These are phyloP conservation scores for Sporothrix euskadiensis DNA, from an alignment of 2,329 filamentous ascomycete genomes.

Conservation along the genomic window DNA sequence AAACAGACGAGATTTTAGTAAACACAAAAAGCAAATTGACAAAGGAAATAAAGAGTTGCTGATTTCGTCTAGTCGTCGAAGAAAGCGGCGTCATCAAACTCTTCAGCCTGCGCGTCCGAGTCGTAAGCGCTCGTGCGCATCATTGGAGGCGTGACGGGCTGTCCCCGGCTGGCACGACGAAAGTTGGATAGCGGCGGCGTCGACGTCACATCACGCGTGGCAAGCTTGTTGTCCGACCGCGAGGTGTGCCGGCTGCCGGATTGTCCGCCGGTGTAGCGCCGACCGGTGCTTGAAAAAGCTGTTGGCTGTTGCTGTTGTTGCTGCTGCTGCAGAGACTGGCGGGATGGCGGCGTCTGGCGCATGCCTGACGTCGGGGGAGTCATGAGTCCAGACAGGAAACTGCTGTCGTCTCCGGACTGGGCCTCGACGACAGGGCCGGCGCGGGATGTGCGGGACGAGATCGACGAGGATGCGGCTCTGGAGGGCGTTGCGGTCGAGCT, in stretches of 20 bases:
- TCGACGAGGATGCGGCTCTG: conserved; percentile 56
- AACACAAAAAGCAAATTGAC: not conserved
- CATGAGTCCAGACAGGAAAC: conserved; percentile 75
- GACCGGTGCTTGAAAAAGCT: conserved; percentile 61
- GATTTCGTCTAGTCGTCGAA: conserved; percentile 48
- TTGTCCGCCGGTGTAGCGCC: conserved; percentile 57
- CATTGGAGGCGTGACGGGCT: conserved; percentile 62
- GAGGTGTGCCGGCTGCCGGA: conserved; percentile 41
- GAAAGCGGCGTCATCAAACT: conserved; percentile 62
- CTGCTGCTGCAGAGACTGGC: conserved; percentile 35
- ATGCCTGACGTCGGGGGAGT: conserved; percentile 81
- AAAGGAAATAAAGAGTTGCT: conserved; percentile 1
- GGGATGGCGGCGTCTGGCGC: conserved; percentile 58
- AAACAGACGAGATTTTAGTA: not conserved
- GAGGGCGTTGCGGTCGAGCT: conserved; percentile 59
- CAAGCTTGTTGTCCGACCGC: conserved; percentile 45
- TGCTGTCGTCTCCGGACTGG: conserved; percentile 43
- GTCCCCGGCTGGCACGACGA: conserved; percentile 43
- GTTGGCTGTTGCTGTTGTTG: conserved; percentile 51
- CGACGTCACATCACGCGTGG: conserved; percentile 41
- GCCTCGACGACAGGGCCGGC: conserved; percentile 49
- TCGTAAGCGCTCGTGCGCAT: conserved; percentile 61
- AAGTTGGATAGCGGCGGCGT: conserved; percentile 40
- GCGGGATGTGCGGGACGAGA: conserved; percentile 45
- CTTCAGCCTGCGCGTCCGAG: conserved; percentile 59